Base-by-base conservation (phyloP, 1,139 yeast species). In the Zygosaccharomyces pseudobailii region DNA sequence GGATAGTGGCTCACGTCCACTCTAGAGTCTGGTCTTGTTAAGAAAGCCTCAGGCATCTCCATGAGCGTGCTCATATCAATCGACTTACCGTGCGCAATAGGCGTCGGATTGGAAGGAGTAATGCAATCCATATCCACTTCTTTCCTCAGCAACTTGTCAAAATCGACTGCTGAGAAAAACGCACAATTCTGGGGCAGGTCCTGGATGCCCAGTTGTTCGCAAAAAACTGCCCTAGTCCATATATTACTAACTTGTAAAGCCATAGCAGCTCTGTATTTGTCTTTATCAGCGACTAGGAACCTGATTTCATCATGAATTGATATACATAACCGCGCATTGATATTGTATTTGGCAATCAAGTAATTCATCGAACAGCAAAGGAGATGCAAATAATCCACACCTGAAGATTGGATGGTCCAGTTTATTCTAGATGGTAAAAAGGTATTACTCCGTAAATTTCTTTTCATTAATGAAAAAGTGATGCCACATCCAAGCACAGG, bases 351-450 rank as follows among this genome's bases (percentile, higher is more conserved):
- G 34, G 78, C 74, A 42, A 79, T 74, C 55, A 94, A 72, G 61
- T 88, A 87, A 51, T 88, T 87, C 97, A 94, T 92, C 0, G 96
- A 82, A 4, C 89, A 79, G 47, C 92, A 76, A 48, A 94, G 67
- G 36, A 94, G 67, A 65, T 94, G 98, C 45, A 94, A 72, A 63
- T 94, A 94, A 65, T 94, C 98, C 17, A 94, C 99, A 36, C 98
- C 99, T 1, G 97, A 88, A 36, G 97, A 88, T 65, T 94, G 99
- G 61, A 94, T 94, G 0, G 96, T 87, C 99, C 99, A 94, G 62
- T 94, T 94, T 54, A 90, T 85, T 59, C 99, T 71, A 2, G 97
- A 88, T 0, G 98, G 94, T 58, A 92, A 69, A 65, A 84, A 92
- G 1, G 78, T 71, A 48, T 81, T 81, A 39, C 78, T 72, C 48